phyloP scores from a whole-genome alignment of 139 green algal genomes.

The Picochlorum sp. region DNA sequence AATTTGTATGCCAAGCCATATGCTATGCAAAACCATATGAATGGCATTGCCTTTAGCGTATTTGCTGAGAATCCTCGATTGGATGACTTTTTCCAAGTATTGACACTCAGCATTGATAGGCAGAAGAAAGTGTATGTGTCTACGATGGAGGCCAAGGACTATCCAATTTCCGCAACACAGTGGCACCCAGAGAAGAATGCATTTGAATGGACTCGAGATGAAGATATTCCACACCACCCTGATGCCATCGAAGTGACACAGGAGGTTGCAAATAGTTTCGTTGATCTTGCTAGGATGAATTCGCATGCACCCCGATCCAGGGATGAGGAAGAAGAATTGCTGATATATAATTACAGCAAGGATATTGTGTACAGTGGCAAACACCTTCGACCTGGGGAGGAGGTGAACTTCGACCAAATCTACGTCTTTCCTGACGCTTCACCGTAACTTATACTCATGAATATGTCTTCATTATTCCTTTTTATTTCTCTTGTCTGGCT shows the following conservation, averaged over 20 bases:
- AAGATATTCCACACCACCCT: conserved; percentile 62
- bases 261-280: conserved; percentile 65
- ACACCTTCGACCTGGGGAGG: conserved; percentile 33
- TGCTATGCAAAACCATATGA: conserved; percentile 74
- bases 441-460: background rate
- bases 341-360: conserved; percentile 69
- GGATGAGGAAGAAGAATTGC: conserved; percentile 50
- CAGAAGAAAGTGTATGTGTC: conserved; percentile 52
- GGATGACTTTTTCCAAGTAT: conserved; percentile 54
- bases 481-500: too few relatives aligned
- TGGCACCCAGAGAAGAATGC: conserved; percentile 84
- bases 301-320: conserved; percentile 36
- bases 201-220: conserved; percentile 58
- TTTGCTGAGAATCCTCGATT: conserved; percentile 48
- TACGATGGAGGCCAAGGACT: conserved; percentile 56
- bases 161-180: conserved; percentile 58
- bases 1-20: conserved; percentile 56
- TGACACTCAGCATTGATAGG: conserved; percentile 54
- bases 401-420: conserved; percentile 62
- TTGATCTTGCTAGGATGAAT: conserved; percentile 57
- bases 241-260: conserved; percentile 32
- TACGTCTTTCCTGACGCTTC: conserved; percentile 52
- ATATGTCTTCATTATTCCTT: background rate
- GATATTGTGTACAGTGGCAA: conserved; percentile 11
- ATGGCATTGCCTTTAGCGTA: conserved; percentile 53